These are phyloP conservation scores for Spergularia azorica DNA, from an alignment of 179 eudicot genomes.

Conservation along the genomic window DNA sequence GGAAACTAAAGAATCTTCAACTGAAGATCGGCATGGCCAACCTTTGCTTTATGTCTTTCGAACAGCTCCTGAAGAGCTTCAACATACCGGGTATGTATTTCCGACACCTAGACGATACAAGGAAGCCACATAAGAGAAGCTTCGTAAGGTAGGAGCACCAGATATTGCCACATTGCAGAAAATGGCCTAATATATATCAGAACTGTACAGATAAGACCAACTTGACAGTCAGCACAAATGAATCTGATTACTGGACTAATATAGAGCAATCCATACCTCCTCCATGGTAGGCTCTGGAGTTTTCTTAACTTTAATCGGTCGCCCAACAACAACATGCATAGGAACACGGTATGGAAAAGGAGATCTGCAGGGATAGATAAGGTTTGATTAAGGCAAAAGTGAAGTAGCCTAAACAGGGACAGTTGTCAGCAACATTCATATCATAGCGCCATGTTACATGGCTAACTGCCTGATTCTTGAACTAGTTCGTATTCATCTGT, in stretches of 20 bases:
- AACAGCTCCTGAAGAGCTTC: slow-evolving; percentile 62
- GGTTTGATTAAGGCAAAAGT: slow-evolving; percentile 12
- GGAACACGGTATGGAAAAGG: slow-evolving; percentile 74
- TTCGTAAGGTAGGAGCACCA: neutral
- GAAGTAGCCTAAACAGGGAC: neutral
- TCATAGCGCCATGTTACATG: no score
- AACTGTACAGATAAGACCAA: no score
- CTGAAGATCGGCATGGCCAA: slow-evolving; percentile 55
- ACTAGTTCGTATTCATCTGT: no score
- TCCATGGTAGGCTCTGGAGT: slow-evolving; percentile 65
- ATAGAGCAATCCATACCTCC: slow-evolving; percentile 52
- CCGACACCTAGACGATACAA: slow-evolving; percentile 39
- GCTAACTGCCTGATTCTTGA: no score
- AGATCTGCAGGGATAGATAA: slow-evolving; percentile 49
- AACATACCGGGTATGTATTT: slow-evolving; percentile 51
- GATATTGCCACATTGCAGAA: neutral
- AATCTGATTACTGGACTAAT: neutral
- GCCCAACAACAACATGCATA: slow-evolving; percentile 85
- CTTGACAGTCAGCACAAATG: no score
- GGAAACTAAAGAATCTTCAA: slow-evolving; percentile 36
- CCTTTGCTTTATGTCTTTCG: slow-evolving; percentile 60
- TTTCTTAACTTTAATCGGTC: slow-evolving; percentile 65
- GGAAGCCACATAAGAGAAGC: neutral
- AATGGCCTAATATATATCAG: no score
- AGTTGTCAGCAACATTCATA: neutral